Evolutionary conservation across 208 protist species (phyloP), one percentile per base, ranked within the genome.

Genomic region (Leishmania major): DNA sequence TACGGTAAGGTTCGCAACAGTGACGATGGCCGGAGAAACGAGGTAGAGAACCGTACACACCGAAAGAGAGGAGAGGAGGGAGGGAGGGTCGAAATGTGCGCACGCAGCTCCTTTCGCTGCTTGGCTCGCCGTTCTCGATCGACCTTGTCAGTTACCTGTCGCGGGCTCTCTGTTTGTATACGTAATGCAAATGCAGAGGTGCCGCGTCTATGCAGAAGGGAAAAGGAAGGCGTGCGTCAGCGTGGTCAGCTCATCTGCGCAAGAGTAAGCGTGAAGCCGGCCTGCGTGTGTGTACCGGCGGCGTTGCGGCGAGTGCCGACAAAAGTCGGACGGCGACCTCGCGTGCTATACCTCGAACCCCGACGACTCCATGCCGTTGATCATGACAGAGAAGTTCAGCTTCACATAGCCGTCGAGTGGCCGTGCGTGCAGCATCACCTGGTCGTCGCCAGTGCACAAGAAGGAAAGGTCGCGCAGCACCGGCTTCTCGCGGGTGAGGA

Each of bases 401-500:
- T 87, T 82, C 28, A 94, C 93, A 53, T 91, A 88, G 10, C 91
- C 94, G 35, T 87, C 84, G 11, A 97, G 76, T 3, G 92, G 89
- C 17, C 85, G 84, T 1, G 93, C 91, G 19, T 81, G 87, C 35
- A 97, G 84, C 79, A 97, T 91, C 13, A 96, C 83, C 43, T 92
- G 90, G 49, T 97, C 94, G 57, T 97, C 92, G 2, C 93, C 93
- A 35, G 79, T 86, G 85, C 94, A 97, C 8, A 97, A 85, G 81
- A 92, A 97, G 1, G 92, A 88, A 10, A 95, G 79, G 70, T 97
- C 93, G 31, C 94, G 91, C 80, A 97, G 80, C 69, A 94, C 93
- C 31, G 91, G 88, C 43, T 82, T 85, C 81, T 94, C 87, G 5
- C 93, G 75, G 22, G 90, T 95, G 35, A 93, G 80, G 25, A 90